A percentile compares a stretch with the other conserved stretches of the same genome.
Conservation (phyloP, 1,284 basidiomycete genomes). For the Pyrrhoderma lamaoense region DNA sequence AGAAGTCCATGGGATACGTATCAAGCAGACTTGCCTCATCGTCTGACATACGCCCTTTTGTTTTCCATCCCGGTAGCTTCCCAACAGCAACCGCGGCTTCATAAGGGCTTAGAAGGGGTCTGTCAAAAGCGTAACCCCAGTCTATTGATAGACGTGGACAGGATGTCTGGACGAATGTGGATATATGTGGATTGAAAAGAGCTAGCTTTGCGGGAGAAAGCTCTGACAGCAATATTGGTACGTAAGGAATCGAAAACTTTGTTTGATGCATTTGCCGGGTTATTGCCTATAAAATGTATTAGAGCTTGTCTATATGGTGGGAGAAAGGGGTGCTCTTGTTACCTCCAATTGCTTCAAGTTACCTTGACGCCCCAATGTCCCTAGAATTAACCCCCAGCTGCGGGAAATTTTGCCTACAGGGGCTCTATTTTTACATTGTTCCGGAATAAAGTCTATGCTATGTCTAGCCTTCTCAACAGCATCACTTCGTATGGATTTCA, state of each 20-base stretch:
- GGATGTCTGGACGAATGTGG: conserved; percentile 91
- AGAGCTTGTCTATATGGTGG: conserved; percentile 3
- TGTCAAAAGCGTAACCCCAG: conserved; percentile 95
- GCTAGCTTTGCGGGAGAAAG: conserved; percentile 90
- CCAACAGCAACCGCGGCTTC: conserved; percentile 89
- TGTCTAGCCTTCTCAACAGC: conserved; percentile 71
- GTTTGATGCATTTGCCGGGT: conserved; percentile 55
- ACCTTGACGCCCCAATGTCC: conserved; percentile 93
- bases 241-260: conserved; percentile 57
- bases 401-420: conserved; percentile 20
- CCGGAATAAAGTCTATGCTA: conserved; percentile 37
- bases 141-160: conserved; percentile 96
- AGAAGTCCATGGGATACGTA: conserved; percentile 96
- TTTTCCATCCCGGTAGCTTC: conserved; percentile 52
- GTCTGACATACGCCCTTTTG: conserved; percentile 25
- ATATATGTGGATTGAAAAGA: conserved; percentile 74
- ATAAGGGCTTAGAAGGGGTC: conserved; percentile 89
- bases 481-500: conserved; percentile 70
- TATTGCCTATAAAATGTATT: conserved; percentile 53
- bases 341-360: conserved; percentile 84
- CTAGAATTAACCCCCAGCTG: conserved; percentile 91
- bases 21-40: conserved; percentile 25
- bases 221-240: conserved; percentile 92
- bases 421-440: conserved; percentile 6
- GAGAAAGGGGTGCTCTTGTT: conserved; percentile 17